Conservation (phyloP, 805 yeast species). For the Debaryomyces hansenii region DNA sequence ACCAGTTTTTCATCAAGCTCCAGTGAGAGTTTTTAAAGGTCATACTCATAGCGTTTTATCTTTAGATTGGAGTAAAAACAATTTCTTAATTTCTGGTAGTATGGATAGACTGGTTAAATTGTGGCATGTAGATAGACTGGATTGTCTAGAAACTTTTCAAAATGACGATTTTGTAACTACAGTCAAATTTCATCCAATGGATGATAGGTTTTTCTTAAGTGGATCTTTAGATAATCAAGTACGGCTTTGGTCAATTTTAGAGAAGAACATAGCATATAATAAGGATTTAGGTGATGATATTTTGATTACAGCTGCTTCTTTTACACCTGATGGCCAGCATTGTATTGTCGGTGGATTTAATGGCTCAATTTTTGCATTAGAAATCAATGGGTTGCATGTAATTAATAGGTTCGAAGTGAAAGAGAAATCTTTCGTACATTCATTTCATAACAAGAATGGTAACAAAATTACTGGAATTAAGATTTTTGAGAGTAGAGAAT, state of each 20-base stretch:
- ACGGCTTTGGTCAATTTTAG: constrained; percentile 84
- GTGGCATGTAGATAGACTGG: constrained; percentile 78
- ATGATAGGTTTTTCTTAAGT: constrained; percentile 82
- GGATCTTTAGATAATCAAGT: constrained; percentile 77
- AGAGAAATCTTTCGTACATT: constrained; percentile 21
- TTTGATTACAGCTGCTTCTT: constrained; percentile 70
- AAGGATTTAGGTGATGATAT: constrained; percentile 57
- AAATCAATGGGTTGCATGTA: constrained; percentile 61
- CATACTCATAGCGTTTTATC: constrained; percentile 73
- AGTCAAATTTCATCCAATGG: constrained; percentile 77
- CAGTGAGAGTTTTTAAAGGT: constrained; percentile 59
- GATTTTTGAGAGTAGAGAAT: constrained; percentile 34
- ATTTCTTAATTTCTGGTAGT: constrained; percentile 75
- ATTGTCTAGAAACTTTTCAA: constrained; percentile 60
- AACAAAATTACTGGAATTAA: constrained; percentile 75
- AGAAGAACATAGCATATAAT: constrained; percentile 56
- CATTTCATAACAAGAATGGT: constrained; percentile 26
- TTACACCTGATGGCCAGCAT: constrained; percentile 64
- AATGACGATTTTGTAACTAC: constrained; percentile 85
- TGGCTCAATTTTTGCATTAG: constrained; percentile 63
- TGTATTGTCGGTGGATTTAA: constrained; percentile 75
- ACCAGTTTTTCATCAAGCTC: constrained; percentile 74
- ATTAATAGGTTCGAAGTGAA: constrained; percentile 31
- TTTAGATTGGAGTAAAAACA: constrained; percentile 85
- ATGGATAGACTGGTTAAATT: constrained; percentile 81